phyloP scores from a whole-genome alignment of 1,139 yeast species.

The Candida frijolesensis region DNA sequence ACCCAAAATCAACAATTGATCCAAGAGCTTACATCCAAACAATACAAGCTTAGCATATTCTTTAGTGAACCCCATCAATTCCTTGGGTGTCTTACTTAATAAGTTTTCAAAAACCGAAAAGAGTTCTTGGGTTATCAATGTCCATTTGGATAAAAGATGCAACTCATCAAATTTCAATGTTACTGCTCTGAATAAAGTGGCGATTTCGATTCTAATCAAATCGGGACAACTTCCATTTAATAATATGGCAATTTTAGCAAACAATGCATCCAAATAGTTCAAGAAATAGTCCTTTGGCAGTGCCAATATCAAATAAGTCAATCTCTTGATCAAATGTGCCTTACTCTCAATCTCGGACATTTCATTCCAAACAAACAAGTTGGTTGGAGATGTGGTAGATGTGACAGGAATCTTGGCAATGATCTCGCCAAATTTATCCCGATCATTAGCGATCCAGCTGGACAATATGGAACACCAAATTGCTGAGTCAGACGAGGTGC shows the following conservation, averaged over 20 bases:
- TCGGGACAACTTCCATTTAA: constrained; percentile 34
- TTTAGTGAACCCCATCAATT: constrained; percentile 32
- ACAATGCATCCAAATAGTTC: constrained; percentile 49
- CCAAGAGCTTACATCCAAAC: constrained; percentile 76
- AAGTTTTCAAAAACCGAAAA: constrained; percentile 52
- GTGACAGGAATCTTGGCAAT: constrained; percentile 49
- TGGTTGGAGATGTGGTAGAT: constrained; percentile 48
- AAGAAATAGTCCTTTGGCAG: constrained; percentile 62
- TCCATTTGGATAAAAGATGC: constrained; percentile 74
- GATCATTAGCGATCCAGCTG: constrained; percentile 60
- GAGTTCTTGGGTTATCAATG: constrained; percentile 63
- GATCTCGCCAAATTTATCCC: constrained; percentile 61
- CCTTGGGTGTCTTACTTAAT: constrained; percentile 29
- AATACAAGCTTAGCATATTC: constrained; percentile 49
- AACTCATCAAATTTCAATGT: constrained; percentile 61
- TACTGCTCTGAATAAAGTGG: constrained; percentile 62
- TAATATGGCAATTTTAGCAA: constrained; percentile 51
- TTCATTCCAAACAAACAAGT: constrained; percentile 77
- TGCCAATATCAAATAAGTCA: constrained; percentile 62
- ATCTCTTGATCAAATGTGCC: constrained; percentile 53
- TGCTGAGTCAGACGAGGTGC: constrained; percentile 25
- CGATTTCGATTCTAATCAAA: constrained; percentile 47
- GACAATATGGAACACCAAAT: constrained; percentile 55
- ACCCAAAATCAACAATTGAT: constrained; percentile 64
- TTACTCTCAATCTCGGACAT: constrained; percentile 58